A percentile compares a stretch with the other conserved stretches of the same genome.
Evolutionary conservation across 1,284 basidiomycete genomes (phyloP).

Genomic region (Cryptococcus sp.): DNA sequence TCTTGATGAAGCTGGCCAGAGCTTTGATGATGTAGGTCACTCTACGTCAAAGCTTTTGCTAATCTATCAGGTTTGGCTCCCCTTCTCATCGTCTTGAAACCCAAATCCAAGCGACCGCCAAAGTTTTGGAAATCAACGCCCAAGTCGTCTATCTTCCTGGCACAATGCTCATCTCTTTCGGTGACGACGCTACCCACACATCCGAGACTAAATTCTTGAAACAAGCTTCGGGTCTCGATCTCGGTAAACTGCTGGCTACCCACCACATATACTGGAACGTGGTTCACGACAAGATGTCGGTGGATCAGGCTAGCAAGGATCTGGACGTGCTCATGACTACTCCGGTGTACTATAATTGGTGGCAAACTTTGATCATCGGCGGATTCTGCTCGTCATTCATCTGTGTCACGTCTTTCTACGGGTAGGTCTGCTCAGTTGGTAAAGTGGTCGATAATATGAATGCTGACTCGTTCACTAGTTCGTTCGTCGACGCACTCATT

Average conservation of each 20-base stretch:
- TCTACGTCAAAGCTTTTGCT: not conserved
- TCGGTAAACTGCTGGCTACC: constrained; percentile 74
- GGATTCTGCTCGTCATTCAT: constrained; percentile 81
- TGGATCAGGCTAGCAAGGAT: constrained; percentile 71
- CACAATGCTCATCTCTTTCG: constrained; percentile 77
- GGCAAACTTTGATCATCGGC: constrained; percentile 72
- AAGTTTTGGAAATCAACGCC: constrained; percentile 79
- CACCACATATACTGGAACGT: constrained; percentile 83
- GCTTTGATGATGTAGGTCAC: constrained; percentile 77
- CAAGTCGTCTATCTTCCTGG: constrained; percentile 86
- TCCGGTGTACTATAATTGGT: constrained; percentile 64
- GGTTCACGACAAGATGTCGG: constrained; percentile 81
- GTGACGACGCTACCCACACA: constrained; percentile 79
- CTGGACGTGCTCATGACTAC: constrained; percentile 73
- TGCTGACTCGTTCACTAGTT: constrained; percentile 15
- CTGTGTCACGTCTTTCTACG: constrained; percentile 55
- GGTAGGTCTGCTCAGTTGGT: constrained; percentile 21
- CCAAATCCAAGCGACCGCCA: constrained; percentile 81
- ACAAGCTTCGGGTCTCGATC: constrained; percentile 70
- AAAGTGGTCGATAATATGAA: not conserved
- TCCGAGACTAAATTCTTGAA: constrained; percentile 82
- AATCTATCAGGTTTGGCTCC: constrained; percentile 64
- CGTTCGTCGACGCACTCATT: constrained; percentile 74
- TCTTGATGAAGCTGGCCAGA: constrained; percentile 82
- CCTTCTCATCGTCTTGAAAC: constrained; percentile 86